These are phyloP conservation scores for Creolimax fragrantissima DNA, from an alignment of 78 protist species.

Conservation along the genomic window DNA sequence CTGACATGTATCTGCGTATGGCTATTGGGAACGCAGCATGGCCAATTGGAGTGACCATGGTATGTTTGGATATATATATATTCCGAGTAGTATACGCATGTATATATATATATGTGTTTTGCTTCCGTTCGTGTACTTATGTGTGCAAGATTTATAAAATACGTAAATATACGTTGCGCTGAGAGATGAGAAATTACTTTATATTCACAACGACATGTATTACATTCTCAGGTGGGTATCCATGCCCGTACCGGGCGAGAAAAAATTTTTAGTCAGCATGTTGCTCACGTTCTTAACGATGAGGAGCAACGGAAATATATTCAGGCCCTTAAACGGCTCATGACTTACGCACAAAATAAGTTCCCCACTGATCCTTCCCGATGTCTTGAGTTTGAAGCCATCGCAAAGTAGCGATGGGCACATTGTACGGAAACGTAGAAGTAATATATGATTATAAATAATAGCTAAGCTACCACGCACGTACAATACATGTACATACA, in stretches of 20 bases:
- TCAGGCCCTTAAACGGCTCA: conserved; percentile 67
- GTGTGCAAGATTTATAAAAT: no score
- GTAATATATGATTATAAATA: no score
- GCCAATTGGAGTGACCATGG: conserved; percentile 42
- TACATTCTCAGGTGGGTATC: conserved; percentile 78
- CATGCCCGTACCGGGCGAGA: conserved; percentile 83
- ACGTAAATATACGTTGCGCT: no score
- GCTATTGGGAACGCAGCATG: conserved; percentile 92
- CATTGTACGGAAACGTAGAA: not conserved
- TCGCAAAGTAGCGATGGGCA: not conserved
- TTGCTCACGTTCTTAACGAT: conserved; percentile 75
- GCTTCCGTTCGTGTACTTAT: no score
- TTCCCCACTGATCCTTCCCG: conserved; percentile 66
- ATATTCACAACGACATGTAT: no score
- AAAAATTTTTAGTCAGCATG: conserved; percentile 55
- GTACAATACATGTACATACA: no score
- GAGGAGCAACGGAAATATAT: conserved; percentile 82
- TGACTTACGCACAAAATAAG: conserved; percentile 64
- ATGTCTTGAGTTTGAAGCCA: conserved; percentile 41
- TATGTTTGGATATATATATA: no score
- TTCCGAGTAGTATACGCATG: not conserved
- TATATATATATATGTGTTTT: not conserved
- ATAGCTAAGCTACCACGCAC: no score
- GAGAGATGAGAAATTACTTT: no score
- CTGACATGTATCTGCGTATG: conserved; percentile 65